phyloP scores from a whole-genome alignment of 352 stramenopile species.

The Phytophthora pluvialis region DNA sequence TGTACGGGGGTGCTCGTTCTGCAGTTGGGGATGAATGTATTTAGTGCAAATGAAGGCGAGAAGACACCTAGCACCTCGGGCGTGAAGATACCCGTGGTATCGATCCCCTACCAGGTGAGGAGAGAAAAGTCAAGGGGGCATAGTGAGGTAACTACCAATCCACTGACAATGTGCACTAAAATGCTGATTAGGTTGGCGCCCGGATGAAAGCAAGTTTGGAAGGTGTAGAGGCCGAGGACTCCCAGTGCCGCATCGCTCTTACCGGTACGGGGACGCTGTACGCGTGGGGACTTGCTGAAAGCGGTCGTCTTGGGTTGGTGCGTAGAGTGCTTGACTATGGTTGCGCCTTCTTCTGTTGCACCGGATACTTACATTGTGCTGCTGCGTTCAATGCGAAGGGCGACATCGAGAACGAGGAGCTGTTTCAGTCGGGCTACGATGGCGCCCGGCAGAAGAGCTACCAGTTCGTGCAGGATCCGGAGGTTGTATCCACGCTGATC shows the following conservation, averaged over 20 bases:
- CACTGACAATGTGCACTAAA: not conserved
- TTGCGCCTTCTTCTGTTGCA: not conserved
- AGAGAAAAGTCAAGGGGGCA: too few species aligned
- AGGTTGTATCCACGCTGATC: slow-evolving; percentile 58
- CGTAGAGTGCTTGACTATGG: not conserved
- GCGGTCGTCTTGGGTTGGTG: slow-evolving; percentile 70
- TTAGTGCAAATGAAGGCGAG: slow-evolving; percentile 40
- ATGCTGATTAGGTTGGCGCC: slow-evolving; percentile 36
- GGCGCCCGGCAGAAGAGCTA: slow-evolving; percentile 70
- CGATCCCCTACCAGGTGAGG: slow-evolving; percentile 57
- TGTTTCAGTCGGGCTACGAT: slow-evolving; percentile 77
- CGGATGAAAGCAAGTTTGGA: slow-evolving; percentile 53
- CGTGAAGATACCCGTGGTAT: slow-evolving; percentile 73
- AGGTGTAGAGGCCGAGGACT: slow-evolving; percentile 56
- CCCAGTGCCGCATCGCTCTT: slow-evolving; percentile 50
- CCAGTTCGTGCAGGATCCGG: slow-evolving; percentile 56
- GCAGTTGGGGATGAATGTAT: slow-evolving; percentile 58
- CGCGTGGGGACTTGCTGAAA: slow-evolving; percentile 71
- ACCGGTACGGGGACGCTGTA: slow-evolving; percentile 57
- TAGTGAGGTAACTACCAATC: not conserved
- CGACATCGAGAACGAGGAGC: slow-evolving; percentile 68
- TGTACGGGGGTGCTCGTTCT: not conserved
- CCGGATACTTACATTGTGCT: slow-evolving; percentile 1
- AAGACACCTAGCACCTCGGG: slow-evolving; percentile 48
- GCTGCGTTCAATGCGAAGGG: slow-evolving; percentile 35